Evolutionary conservation across 192 early-diverging fungal species (phyloP), one percentile per base, ranked within the genome.

Genomic region (Lobosporangium transversale): DNA sequence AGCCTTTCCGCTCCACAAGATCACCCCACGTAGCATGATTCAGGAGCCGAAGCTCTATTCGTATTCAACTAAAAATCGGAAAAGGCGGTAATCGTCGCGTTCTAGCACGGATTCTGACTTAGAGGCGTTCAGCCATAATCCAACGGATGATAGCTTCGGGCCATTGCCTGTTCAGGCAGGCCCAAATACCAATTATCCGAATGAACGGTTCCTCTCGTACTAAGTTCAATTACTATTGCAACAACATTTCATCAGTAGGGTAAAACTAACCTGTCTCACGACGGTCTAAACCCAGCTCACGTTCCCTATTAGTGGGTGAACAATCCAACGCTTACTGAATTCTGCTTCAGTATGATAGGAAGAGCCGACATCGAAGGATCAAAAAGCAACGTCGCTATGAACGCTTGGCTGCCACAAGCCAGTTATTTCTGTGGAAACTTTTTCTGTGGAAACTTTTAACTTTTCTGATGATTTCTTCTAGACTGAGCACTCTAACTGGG

Each of bases 201-300:
- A 60, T 60, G 36, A 60, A 53, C 32, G 45, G 62, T 53, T 54
- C 62, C 51, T 64, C 62, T 53, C 62, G 52, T 53, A 52, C 62
- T 53, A 44, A 54, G 32, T 45, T 45, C 52, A 54, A 45, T 53
- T 54, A 43, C 50, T 54, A 53, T 53, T 53, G 62, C 62, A 64
- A 53, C 62, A 64, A 64, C 50, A 60, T 60, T 60, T 60, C 58
- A 47, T 60, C 58, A 47, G 58, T 60, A 48, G 58, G 58, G 58
- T 60, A 60, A 60, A 60, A 60, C 58, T 49, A 61, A 61, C 58
- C 92, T 92, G 90, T 92, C 92, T 93, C 91, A 92, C 91, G 90
- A 94, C 90, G 88, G 91, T 94, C 91, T 92, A 94, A 91, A 91
- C 89, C 89, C 90, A 91, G 90, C 89, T 92, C 92, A 92, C 90